Evolutionary conservation across 225 moss, liverwort and hornwort genomes (phyloP).

Genomic region (Bryoerythrophyllum caledonicum): DNA sequence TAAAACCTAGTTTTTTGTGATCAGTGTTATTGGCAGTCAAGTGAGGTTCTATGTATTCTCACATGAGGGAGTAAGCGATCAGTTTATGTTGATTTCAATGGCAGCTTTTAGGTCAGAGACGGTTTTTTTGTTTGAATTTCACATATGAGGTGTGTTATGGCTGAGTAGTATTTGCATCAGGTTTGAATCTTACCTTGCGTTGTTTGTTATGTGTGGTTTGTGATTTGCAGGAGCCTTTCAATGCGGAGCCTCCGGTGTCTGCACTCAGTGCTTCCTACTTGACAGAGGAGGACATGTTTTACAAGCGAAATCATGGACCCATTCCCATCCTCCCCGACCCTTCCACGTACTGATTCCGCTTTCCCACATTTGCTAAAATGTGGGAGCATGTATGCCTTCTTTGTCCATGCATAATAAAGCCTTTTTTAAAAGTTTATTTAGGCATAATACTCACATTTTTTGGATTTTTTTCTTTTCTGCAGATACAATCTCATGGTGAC

Average conservation of each 20-base stretch:
- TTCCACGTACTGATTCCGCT: conserved; percentile 19
- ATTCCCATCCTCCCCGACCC: conserved; percentile 50
- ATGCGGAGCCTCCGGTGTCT: conserved; percentile 72
- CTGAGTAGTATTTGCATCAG: conserved; percentile 13
- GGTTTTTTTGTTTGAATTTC: no score
- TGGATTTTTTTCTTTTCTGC: conserved; percentile 16
- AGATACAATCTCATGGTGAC: conserved; percentile 70
- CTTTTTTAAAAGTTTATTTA: background rate
- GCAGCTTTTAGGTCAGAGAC: no score
- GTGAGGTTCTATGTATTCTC: no score
- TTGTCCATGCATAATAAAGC: background rate
- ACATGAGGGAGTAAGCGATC: no score
- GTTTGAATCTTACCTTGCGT: background rate
- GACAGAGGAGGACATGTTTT: conserved; percentile 66
- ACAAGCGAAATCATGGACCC: conserved; percentile 89
- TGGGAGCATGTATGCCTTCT: background rate
- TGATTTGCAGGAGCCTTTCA: conserved; percentile 71
- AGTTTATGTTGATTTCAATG: no score
- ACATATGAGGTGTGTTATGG: background rate
- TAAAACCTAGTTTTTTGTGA: no score
- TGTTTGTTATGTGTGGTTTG: conserved; percentile 6
- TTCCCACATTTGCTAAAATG: conserved; percentile 3
- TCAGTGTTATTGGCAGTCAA: no score
- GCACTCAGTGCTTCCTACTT: conserved; percentile 60
- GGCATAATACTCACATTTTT: background rate